Conservation (phyloP, 1,139 yeast species). For the Suhomyces terraborum region DNA sequence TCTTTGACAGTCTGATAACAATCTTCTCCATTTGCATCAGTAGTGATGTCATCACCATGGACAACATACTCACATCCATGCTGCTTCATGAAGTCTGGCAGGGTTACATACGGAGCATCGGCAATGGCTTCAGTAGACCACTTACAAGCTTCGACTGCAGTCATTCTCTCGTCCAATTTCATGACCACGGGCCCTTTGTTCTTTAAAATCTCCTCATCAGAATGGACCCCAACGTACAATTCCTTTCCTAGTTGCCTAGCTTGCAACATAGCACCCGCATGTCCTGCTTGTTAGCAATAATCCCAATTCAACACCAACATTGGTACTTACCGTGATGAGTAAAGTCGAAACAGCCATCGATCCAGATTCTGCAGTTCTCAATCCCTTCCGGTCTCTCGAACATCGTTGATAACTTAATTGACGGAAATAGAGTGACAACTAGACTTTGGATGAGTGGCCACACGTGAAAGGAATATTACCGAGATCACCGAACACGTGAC, state of each 20-base stretch:
- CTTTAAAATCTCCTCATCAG: slow-evolving; percentile 77
- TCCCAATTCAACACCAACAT: neutral
- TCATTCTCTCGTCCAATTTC: slow-evolving; percentile 74
- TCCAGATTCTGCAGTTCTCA: slow-evolving; percentile 65
- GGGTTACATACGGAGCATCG: slow-evolving; percentile 94
- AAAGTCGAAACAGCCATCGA: slow-evolving; percentile 97
- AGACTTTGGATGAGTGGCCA: neutral
- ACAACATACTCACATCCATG: slow-evolving; percentile 84
- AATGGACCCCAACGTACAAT: slow-evolving; percentile 84
- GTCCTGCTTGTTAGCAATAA: slow-evolving; percentile 46
- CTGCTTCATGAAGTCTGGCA: slow-evolving; percentile 73
- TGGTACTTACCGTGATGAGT: slow-evolving; percentile 83
- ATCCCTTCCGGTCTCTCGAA: slow-evolving; percentile 49
- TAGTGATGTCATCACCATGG: slow-evolving; percentile 96
- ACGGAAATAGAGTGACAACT: neutral
- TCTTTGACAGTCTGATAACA: slow-evolving; percentile 85
- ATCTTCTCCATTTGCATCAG: slow-evolving; percentile 93
- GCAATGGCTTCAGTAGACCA: slow-evolving; percentile 80
- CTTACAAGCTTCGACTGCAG: slow-evolving; percentile 85
- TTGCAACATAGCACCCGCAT: slow-evolving; percentile 94
- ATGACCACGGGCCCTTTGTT: slow-evolving; percentile 96
- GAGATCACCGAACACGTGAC: slow-evolving; percentile 3
- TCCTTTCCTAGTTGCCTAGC: slow-evolving; percentile 79
- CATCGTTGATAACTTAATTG: slow-evolving; percentile 24
- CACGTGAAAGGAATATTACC: neutral